A percentile compares a stretch with the other conserved stretches of the same genome.
Conservation (phyloP, 1,284 basidiomycete species). For the Heliocybe sulcata region DNA sequence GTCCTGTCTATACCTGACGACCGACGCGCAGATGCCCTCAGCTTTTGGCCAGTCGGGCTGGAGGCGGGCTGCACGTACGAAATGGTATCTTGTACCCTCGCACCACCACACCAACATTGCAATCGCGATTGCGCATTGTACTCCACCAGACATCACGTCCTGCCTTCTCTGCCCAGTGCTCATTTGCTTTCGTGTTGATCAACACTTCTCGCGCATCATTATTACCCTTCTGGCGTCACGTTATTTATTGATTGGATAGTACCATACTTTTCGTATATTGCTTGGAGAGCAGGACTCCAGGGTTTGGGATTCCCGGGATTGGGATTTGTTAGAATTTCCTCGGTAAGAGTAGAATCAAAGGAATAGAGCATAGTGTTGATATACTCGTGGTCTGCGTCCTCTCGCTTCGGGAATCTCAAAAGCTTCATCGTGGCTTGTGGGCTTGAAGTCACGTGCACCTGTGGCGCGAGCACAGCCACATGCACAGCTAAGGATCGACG, state of each 20-base stretch:
- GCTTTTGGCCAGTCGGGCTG: neutral
- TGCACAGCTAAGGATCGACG: no score
- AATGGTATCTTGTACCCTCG: neutral
- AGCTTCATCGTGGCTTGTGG: no score
- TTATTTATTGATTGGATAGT: neutral
- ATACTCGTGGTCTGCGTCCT: neutral
- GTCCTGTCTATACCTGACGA: neutral
- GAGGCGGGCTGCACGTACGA: neutral
- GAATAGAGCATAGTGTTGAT: neutral
- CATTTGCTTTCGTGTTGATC: neutral
- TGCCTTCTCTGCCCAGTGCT: neutral
- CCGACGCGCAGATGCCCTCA: neutral
- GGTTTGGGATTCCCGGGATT: neutral
- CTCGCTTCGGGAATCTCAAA: no score
- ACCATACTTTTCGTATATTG: neutral
- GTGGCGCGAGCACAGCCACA: neutral
- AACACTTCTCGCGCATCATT: neutral
- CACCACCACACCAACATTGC: neutral
- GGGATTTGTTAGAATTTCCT: neutral
- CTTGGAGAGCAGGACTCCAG: neutral
- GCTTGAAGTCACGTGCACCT: no score
- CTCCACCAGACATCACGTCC: neutral
- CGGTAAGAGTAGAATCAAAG: neutral
- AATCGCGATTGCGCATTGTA: neutral
- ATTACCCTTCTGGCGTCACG: neutral